A percentile compares a stretch with the other conserved stretches of the same genome.
phyloP scores from a whole-genome alignment of 805 yeast species.

The Metschnikowia bowlesiae region DNA sequence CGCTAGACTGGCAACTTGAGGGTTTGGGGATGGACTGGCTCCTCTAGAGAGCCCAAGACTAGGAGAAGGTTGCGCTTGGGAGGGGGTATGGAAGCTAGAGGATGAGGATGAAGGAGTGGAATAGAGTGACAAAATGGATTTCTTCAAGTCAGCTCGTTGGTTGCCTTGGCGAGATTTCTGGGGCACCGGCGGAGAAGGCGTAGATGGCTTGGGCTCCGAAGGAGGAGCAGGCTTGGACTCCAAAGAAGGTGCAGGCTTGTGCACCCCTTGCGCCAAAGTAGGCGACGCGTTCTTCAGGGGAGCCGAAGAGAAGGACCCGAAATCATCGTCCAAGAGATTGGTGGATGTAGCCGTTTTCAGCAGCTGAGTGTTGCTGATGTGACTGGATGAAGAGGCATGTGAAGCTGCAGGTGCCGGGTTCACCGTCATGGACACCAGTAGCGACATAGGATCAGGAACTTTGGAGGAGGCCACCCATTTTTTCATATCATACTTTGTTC shows the following conservation, averaged over 20 bases:
- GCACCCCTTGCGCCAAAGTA: constrained; percentile 5
- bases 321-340: constrained; percentile 35
- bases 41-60: not conserved
- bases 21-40: constrained; percentile 1
- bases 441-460: constrained; percentile 57
- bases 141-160: constrained; percentile 60
- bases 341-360: not conserved
- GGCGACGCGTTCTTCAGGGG: constrained; percentile 11
- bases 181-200: constrained; percentile 12
- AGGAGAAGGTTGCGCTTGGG: constrained; percentile 1
- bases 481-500: constrained; percentile 86
- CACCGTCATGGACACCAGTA: constrained; percentile 12
- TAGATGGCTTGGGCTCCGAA: constrained; percentile 5
- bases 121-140: constrained; percentile 85
- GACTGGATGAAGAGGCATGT: not conserved
- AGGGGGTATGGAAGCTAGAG: constrained; percentile 14
- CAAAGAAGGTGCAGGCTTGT: constrained; percentile 6
- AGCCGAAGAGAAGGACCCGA: constrained; percentile 36
- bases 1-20: constrained; percentile 3
- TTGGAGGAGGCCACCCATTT: constrained; percentile 69
- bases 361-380: not conserved
- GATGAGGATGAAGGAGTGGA: constrained; percentile 55
- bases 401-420: not conserved
- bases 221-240: constrained; percentile 8
- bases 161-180: constrained; percentile 7